These are phyloP conservation scores for Tulasnella sp. DNA, from an alignment of 768 basidiomycete species.

Conservation along the genomic window DNA sequence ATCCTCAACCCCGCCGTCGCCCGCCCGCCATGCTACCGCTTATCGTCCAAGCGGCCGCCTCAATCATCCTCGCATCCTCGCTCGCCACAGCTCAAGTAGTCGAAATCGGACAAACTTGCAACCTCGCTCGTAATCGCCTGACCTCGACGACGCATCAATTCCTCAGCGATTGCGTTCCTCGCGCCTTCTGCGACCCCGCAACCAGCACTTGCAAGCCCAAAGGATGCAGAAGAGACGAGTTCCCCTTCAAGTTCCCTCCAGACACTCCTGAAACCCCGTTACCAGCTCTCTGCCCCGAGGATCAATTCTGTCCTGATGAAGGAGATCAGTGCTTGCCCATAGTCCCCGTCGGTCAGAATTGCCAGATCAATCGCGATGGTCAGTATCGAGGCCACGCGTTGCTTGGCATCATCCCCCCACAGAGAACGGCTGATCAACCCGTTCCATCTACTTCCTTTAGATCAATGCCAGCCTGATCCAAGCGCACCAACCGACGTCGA, in stretches of 20 bases:
- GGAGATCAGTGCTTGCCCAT: conserved; percentile 65
- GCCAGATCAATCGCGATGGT: conserved; percentile 90
- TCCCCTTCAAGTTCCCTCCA: conserved; percentile 54
- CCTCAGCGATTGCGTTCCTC: conserved; percentile 72
- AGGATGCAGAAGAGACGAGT: conserved; percentile 75
- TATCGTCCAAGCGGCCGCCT: background rate
- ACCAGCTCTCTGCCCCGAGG: conserved; percentile 63
- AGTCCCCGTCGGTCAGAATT: conserved; percentile 63
- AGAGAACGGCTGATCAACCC: background rate
- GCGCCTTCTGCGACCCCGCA: conserved; percentile 61
- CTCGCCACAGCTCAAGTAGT: background rate
- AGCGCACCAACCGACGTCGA: conserved; percentile 51
- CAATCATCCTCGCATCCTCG: background rate
- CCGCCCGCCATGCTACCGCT: background rate
- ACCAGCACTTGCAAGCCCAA: conserved; percentile 59
- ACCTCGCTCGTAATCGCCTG: conserved; percentile 55
- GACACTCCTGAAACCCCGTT: conserved; percentile 41
- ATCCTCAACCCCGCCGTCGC: background rate
- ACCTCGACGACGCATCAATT: conserved; percentile 79
- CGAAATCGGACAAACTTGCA: conserved; percentile 23
- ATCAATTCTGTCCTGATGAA: conserved; percentile 84
- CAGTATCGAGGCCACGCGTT: conserved; percentile 35
- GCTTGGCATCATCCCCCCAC: background rate
- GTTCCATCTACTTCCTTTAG: conserved; percentile 47
- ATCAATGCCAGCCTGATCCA: conserved; percentile 73